Evolutionary conservation across 2,329 filamentous ascomycete species (phyloP).

Genomic region (Chalaropsis ovoidea): DNA sequence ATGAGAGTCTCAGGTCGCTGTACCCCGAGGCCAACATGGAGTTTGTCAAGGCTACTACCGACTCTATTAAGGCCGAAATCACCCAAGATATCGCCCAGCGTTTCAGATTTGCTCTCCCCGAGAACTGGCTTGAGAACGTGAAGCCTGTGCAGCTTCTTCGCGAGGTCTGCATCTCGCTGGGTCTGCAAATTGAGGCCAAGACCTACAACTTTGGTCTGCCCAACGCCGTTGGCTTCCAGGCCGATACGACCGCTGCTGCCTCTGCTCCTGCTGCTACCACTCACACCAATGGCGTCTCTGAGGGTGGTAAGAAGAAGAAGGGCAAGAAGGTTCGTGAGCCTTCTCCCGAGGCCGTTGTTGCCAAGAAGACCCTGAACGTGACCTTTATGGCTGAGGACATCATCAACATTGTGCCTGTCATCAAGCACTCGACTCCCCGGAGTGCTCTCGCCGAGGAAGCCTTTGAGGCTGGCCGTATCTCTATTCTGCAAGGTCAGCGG

Average conservation of each 20-base stretch:
- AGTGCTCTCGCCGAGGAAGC: conserved; percentile 91
- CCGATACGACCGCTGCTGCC: conserved; percentile 28
- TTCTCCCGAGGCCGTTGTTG: conserved; percentile 40
- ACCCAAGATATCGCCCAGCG: conserved; percentile 60
- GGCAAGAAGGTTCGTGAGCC: conserved; percentile 49
- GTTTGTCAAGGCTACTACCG: conserved; percentile 70
- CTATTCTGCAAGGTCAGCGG: conserved; percentile 88
- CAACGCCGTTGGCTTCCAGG: conserved; percentile 18
- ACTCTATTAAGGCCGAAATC: conserved; percentile 58
- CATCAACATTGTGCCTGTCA: conserved; percentile 81
- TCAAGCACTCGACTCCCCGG: conserved; percentile 88
- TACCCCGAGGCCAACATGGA: conserved; percentile 74
- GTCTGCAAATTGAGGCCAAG: conserved; percentile 75
- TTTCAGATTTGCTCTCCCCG: conserved; percentile 64
- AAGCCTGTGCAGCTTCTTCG: conserved; percentile 77
- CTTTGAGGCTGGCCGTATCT: conserved; percentile 88
- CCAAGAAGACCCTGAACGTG: conserved; percentile 42
- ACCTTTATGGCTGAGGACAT: conserved; percentile 74
- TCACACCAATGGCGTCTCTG: conserved; percentile 34
- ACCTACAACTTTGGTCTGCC: conserved; percentile 35
- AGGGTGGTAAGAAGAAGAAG: conserved; percentile 45
- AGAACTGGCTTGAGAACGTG: conserved; percentile 56
- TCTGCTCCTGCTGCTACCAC: conserved; percentile 33
- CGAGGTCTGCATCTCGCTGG: conserved; percentile 79
- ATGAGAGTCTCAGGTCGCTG: conserved; percentile 60